Base-by-base conservation (phyloP, 148 eudicot genomes). In the Beta vulgaris region DNA sequence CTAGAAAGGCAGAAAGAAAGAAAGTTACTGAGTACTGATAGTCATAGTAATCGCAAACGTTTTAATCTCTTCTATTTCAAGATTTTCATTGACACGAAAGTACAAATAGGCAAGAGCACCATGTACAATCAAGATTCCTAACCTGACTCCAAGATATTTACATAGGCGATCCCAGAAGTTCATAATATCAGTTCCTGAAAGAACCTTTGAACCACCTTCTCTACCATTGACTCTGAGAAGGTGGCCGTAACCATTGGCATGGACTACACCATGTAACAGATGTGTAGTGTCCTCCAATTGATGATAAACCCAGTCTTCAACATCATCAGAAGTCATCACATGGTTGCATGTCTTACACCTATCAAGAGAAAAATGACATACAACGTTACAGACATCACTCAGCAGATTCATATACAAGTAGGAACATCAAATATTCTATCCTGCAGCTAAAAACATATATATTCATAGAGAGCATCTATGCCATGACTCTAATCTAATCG, bases 141-240 rank as follows among this genome's bases (percentile, higher is more conserved):
- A 93, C 98, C 98, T 90, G 91, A 90, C 95, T 77, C 93, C 95
- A 60, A 93, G 97, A 57, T 85, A 82, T 73, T 73, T 86, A 85
- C 98, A 93, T 13, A 93, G 82, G n/a, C 98, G 89, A 79, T 93
- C 97, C 98, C 98, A 93, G 76, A 93, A 91, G 80, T 85, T 87
- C 98, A 94, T 91, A 79, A 94, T 94, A 76, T 87, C 89, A 73
- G 82, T 77, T 36, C 98, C 98, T 26, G 97, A 90, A 68, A 94
- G 98, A 21, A 91, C 53, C 79, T 83, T 78, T 23, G 98, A 94
- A 35, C 98, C 98, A 74, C 98, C 97, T 83, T 94, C 97, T 80
- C 87, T 84, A 62, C 98, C 98, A 79, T 91, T 91, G 72, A 94
- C 90, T 69, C 98, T 86, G 61, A 94, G 93, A 76, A 94, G 90